Conservation (phyloP, 1,139 yeast genomes). For the Kluyveromyces sp. region DNA sequence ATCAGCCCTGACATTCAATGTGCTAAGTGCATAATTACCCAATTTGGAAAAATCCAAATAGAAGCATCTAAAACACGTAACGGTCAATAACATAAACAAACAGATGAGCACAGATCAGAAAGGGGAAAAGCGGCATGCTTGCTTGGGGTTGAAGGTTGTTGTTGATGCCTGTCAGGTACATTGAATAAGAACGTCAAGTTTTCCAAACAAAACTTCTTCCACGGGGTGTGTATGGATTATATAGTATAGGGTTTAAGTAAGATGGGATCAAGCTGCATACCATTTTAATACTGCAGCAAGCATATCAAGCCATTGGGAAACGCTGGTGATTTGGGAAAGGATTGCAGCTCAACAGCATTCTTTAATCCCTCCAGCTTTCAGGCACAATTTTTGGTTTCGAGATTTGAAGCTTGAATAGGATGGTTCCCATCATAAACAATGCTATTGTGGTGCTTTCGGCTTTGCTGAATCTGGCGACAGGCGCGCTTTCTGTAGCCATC, state of each 20-base stretch:
- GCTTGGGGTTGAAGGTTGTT: too few relatives aligned
- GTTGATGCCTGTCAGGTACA: background rate
- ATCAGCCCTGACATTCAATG: too few relatives aligned
- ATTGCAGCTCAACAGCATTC: too few relatives aligned
- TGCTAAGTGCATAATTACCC: too few relatives aligned
- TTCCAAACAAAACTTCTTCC: too few relatives aligned
- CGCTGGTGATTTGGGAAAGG: background rate
- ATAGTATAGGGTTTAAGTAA: too few relatives aligned
- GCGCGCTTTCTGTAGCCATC: constrained; percentile 3
- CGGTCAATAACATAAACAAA: background rate
- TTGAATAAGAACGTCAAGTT: too few relatives aligned
- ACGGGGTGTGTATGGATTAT: too few relatives aligned
- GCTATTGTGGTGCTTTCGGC: background rate
- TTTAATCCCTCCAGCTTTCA: too few relatives aligned
- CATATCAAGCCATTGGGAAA: background rate
- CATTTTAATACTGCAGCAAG: background rate
- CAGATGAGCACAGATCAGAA: background rate
- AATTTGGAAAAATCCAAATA: constrained; percentile 4
- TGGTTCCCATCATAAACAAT: background rate
- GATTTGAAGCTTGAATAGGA: background rate
- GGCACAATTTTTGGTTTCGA: background rate
- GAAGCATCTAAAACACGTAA: background rate
- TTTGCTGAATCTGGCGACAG: constrained; percentile 4
- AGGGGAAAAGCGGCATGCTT: background rate
- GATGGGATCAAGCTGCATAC: too few relatives aligned